These are phyloP conservation scores for Microascus cirrosus DNA, from an alignment of 2,329 filamentous ascomycete species.

Conservation along the genomic window DNA sequence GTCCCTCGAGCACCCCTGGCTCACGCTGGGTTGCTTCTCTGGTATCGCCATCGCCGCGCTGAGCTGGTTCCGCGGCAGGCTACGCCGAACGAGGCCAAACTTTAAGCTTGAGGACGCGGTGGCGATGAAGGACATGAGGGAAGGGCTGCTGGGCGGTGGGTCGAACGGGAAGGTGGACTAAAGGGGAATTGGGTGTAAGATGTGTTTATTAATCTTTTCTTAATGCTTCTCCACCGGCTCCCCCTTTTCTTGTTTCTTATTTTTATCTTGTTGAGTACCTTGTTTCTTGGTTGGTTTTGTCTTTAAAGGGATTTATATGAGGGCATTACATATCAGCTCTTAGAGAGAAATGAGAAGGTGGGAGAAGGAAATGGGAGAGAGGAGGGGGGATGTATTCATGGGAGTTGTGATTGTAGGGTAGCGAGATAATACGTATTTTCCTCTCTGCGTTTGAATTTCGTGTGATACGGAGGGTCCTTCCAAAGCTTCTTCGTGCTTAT, in stretches of 20 bases:
- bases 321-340: background rate
- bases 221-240: slow-evolving; percentile 5
- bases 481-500: no score
- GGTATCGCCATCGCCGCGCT: slow-evolving; percentile 41
- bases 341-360: background rate
- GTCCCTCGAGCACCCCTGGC: slow-evolving; percentile 47
- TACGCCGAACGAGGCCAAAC: slow-evolving; percentile 42
- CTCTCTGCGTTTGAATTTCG: background rate
- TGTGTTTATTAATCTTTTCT: slow-evolving; percentile 5
- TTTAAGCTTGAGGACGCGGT: slow-evolving; percentile 51
- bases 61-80: slow-evolving; percentile 42
- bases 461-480: background rate
- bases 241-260: slow-evolving; percentile 5
- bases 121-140: slow-evolving; percentile 44
- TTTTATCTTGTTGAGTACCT: slow-evolving; percentile 4
- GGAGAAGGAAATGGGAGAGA: background rate
- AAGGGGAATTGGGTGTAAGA: slow-evolving; percentile 2
- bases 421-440: background rate
- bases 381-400: background rate
- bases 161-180: slow-evolving; percentile 40
- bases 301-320: background rate
- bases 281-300: background rate
- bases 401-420: background rate
- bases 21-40: slow-evolving; percentile 45
- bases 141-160: slow-evolving; percentile 50